These are phyloP conservation scores for Dendrobium huoshanense DNA, from an alignment of 106 monocot genomes.

Conservation along the genomic window DNA sequence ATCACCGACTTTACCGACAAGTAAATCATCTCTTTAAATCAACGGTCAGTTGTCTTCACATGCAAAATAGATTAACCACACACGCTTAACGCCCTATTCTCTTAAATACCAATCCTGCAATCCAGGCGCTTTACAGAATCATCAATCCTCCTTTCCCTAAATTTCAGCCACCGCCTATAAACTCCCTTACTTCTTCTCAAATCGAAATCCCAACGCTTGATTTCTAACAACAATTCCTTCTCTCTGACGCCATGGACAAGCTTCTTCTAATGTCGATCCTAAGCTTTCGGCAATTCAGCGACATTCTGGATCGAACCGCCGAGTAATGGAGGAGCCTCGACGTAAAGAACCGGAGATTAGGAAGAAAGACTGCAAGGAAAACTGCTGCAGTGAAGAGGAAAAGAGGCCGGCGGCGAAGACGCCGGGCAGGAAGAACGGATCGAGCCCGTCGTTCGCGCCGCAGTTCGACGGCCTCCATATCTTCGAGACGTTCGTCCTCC, in stretches of 20 bases:
- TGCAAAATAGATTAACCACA: too few species aligned
- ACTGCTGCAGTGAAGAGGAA: not conserved
- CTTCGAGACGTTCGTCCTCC: not conserved
- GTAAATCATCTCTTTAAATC: too few species aligned
- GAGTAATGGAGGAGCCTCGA: not conserved
- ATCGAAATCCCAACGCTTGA: too few species aligned
- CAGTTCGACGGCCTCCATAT: conserved; percentile 1
- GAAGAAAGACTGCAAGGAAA: not conserved
- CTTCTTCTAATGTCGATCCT: not conserved
- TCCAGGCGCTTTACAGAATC: too few species aligned
- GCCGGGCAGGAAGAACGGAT: not conserved
- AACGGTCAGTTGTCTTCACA: too few species aligned
- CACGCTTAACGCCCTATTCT: too few species aligned
- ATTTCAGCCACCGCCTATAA: too few species aligned
- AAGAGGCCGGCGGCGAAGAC: not conserved
- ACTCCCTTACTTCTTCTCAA: too few species aligned
- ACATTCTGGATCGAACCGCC: not conserved
- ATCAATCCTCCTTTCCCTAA: too few species aligned
- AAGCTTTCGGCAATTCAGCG: not conserved
- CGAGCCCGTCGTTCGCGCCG: conserved; percentile 2
- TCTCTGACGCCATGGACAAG: not conserved
- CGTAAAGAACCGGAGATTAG: not conserved
- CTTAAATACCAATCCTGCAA: too few species aligned
- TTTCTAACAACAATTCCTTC: too few species aligned
- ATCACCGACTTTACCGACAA: too few species aligned